These are phyloP conservation scores for Monosporascus cannonballus DNA, from an alignment of 2,329 filamentous ascomycete species.

Conservation along the genomic window DNA sequence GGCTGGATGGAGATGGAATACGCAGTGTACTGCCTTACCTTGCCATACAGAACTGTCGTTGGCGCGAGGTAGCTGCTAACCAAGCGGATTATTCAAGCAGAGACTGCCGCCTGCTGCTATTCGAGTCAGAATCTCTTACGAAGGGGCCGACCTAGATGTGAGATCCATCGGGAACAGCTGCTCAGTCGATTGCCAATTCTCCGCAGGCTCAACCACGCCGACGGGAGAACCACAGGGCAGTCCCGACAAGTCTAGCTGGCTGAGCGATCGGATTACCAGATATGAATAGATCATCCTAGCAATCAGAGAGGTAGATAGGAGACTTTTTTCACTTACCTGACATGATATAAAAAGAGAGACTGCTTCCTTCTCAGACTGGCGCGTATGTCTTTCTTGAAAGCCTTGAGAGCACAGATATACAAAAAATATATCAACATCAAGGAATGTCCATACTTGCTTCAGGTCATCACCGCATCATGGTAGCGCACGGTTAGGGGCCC, in stretches of 20 bases:
- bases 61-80: too few species aligned
- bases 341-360: background rate
- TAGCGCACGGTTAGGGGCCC: slow-evolving; percentile 54
- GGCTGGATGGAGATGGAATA: too few species aligned
- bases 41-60: too few species aligned
- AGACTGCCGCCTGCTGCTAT: too few species aligned
- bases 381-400: background rate
- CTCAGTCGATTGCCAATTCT: slow-evolving; percentile 22
- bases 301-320: slow-evolving; percentile 3
- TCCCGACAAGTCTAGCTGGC: slow-evolving; percentile 13
- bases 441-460: slow-evolving; percentile 53
- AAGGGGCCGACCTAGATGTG: background rate
- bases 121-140: too few species aligned
- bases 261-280: slow-evolving; percentile 27
- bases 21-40: too few species aligned
- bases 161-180: background rate
- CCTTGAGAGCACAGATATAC: background rate
- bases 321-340: slow-evolving; percentile 7
- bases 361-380: slow-evolving; percentile 6
- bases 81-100: too few species aligned
- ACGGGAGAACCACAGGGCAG: slow-evolving; percentile 1
- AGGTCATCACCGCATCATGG: slow-evolving; percentile 65
- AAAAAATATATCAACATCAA: background rate
- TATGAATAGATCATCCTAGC: slow-evolving; percentile 22
- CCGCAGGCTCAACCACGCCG: slow-evolving; percentile 24